These are phyloP conservation scores for Colletotrichum cereale DNA, from an alignment of 2,329 filamentous ascomycete genomes.

Conservation along the genomic window DNA sequence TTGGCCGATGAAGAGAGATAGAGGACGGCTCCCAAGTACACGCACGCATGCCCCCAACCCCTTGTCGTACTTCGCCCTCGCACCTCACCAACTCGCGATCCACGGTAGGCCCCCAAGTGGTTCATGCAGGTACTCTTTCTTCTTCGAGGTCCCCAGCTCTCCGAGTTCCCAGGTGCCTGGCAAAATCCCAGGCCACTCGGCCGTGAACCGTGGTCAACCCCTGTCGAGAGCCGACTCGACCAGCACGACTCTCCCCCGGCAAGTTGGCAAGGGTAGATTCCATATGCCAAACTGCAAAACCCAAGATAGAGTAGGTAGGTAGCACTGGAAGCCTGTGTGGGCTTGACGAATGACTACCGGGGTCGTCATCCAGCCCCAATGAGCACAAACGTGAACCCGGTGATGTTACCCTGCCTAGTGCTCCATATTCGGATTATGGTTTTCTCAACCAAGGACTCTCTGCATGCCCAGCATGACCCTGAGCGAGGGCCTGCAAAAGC, in stretches of 20 bases:
- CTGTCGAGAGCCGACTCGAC: conserved; percentile 19
- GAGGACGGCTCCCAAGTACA: conserved; percentile 4
- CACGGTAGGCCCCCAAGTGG: conserved; percentile 31
- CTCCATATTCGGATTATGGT: conserved; percentile 26
- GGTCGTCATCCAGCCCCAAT: conserved; percentile 8
- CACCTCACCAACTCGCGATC: conserved; percentile 36
- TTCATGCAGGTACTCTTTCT: conserved; percentile 43
- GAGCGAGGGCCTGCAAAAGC: not conserved
- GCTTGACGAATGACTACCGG: conserved; percentile 23
- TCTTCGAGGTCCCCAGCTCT: conserved; percentile 15
- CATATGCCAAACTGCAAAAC: conserved; percentile 13
- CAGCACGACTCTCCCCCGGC: conserved; percentile 18
- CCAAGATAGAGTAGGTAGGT: conserved; percentile 37
- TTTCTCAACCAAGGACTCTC: conserved; percentile 8
- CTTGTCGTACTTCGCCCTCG: conserved; percentile 31
- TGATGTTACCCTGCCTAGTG: conserved; percentile 25
- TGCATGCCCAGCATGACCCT: conserved; percentile 10
- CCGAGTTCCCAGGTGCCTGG: conserved; percentile 34
- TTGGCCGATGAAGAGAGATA: conserved; percentile 22
- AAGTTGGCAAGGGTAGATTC: conserved; percentile 27
- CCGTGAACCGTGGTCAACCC: conserved; percentile 28
- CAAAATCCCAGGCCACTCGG: conserved; percentile 22
- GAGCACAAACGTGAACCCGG: conserved; percentile 23
- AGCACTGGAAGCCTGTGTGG: conserved; percentile 7
- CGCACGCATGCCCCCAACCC: conserved; percentile 23